Percentiles rank a stretch among this genome's conserved stretches.
Evolutionary conservation across 2,329 filamentous ascomycete genomes (phyloP).

Genomic region (Aspergillus tubingensis): DNA sequence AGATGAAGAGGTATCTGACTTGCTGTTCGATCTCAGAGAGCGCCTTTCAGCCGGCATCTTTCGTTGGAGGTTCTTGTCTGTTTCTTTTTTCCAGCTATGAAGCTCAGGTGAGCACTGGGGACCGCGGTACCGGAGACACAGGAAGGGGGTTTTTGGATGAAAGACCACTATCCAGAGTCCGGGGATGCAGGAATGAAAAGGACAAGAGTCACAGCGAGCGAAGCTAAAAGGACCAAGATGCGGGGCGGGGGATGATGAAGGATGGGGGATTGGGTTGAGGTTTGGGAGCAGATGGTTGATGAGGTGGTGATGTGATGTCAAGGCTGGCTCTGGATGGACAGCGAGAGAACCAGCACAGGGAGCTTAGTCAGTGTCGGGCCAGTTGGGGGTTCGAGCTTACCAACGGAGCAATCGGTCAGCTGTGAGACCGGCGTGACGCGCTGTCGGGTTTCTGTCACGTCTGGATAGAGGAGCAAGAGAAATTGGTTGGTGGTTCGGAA

Average conservation of each 20-base stretch:
- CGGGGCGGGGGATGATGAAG: slow-evolving; percentile 25
- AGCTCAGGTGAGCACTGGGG: slow-evolving; percentile 35
- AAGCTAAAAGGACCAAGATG: slow-evolving; percentile 19
- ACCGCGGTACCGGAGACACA: slow-evolving; percentile 31
- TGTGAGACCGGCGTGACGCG: slow-evolving; percentile 15
- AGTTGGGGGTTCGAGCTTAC: slow-evolving; percentile 26
- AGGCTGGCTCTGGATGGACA: slow-evolving; percentile 32
- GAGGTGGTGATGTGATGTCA: slow-evolving; percentile 44
- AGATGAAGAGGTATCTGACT: slow-evolving; percentile 49
- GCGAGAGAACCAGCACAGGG: slow-evolving; percentile 32
- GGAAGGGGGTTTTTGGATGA: slow-evolving; percentile 26
- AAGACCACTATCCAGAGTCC: slow-evolving; percentile 20
- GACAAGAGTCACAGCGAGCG: slow-evolving; percentile 15
- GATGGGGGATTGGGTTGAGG: slow-evolving; percentile 10
- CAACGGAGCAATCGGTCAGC: slow-evolving; percentile 19
- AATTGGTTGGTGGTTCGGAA: background rate
- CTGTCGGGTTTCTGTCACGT: background rate
- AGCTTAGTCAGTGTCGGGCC: slow-evolving; percentile 36
- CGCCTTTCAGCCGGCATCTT: slow-evolving; percentile 52
- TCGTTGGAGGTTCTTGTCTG: slow-evolving; percentile 32
- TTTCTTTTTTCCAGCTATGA: slow-evolving; percentile 25
- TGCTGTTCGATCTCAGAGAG: slow-evolving; percentile 50
- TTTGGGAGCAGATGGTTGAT: slow-evolving; percentile 24
- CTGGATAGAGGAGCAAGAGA: background rate
- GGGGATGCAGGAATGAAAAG: slow-evolving; percentile 14